These are phyloP conservation scores for Penicillium salamii DNA, from an alignment of 495 filamentous ascomycete genomes.

Conservation along the genomic window DNA sequence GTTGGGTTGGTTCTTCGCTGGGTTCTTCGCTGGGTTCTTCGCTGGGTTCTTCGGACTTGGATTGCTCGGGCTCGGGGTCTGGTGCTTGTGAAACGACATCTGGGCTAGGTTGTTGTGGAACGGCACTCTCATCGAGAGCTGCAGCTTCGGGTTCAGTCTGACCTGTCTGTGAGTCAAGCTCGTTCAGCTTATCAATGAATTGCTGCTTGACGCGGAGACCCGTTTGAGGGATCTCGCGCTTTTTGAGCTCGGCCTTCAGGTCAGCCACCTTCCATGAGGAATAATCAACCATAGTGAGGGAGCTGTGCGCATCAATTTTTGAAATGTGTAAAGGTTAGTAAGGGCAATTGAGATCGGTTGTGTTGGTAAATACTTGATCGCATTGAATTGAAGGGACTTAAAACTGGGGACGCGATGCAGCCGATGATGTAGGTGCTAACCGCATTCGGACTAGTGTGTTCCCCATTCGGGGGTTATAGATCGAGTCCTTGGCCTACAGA, in stretches of 20 bases:
- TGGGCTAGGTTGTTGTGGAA: conserved; percentile 13
- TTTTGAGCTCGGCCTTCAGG: conserved; percentile 52
- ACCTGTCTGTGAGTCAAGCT: conserved; percentile 35
- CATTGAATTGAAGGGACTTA: conserved; percentile 10
- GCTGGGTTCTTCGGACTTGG: conserved; percentile 15
- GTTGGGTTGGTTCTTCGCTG: conserved; percentile 1
- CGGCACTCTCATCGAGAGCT: conserved; percentile 1
- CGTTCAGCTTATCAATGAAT: conserved; percentile 44
- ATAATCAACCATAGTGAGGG: conserved; percentile 47
- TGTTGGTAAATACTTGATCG: neutral
- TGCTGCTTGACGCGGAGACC: conserved; percentile 50
- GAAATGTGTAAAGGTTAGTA: neutral
- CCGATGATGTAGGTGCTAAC: conserved; percentile 31
- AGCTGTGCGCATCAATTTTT: neutral
- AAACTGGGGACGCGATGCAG: conserved; percentile 30
- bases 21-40: conserved; percentile 6
- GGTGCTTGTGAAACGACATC: conserved; percentile 10
- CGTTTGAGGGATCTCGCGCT: conserved; percentile 49
- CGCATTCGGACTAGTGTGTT: conserved; percentile 13
- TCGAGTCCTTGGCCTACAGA: too few relatives aligned
- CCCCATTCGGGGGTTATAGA: too few relatives aligned
- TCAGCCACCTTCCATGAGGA: conserved; percentile 53
- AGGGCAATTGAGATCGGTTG: neutral
- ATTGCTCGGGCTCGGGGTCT: conserved; percentile 13
- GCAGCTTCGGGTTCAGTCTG: conserved; percentile 1